Percentiles rank a stretch among this genome's conserved stretches.
Evolutionary conservation across 2,329 filamentous ascomycete species (phyloP).

Genomic region (Cladorrhinum sp.): DNA sequence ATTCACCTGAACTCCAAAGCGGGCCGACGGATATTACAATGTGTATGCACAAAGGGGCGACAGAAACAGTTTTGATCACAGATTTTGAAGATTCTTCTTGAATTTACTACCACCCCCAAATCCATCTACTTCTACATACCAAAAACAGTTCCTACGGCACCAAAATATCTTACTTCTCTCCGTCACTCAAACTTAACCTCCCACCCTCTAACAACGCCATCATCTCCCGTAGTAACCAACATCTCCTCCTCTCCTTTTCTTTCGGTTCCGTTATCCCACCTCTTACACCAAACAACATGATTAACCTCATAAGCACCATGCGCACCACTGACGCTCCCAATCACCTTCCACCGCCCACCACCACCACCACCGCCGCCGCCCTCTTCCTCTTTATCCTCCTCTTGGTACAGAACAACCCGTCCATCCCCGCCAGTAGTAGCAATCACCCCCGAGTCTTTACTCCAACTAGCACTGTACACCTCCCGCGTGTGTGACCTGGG

Average conservation of each 20-base stretch:
- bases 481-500: slow-evolving; percentile 75
- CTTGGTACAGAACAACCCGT: slow-evolving; percentile 73
- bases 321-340: slow-evolving; percentile 37
- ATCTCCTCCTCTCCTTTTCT: slow-evolving; percentile 69
- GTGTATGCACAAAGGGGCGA: too few relatives aligned
- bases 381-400: slow-evolving; percentile 38
- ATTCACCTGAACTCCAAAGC: too few relatives aligned
- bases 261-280: slow-evolving; percentile 64
- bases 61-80: too few relatives aligned
- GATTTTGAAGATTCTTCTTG: too few relatives aligned
- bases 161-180: too few relatives aligned
- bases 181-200: slow-evolving; percentile 37
- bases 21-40: too few relatives aligned
- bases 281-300: slow-evolving; percentile 80
- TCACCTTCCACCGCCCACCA: background rate
- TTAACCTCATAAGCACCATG: slow-evolving; percentile 96
- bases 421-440: slow-evolving; percentile 91
- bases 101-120: too few relatives aligned
- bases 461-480: slow-evolving; percentile 85
- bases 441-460: slow-evolving; percentile 68
- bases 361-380: slow-evolving; percentile 30
- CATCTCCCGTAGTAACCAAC: slow-evolving; percentile 86
- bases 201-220: slow-evolving; percentile 86
- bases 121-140: too few relatives aligned
- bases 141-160: too few relatives aligned